Percentiles rank a stretch among this genome's conserved stretches.
Evolutionary conservation across 129 eudicot genomes (phyloP).

Genomic region (Dittrichia graveolens): DNA sequence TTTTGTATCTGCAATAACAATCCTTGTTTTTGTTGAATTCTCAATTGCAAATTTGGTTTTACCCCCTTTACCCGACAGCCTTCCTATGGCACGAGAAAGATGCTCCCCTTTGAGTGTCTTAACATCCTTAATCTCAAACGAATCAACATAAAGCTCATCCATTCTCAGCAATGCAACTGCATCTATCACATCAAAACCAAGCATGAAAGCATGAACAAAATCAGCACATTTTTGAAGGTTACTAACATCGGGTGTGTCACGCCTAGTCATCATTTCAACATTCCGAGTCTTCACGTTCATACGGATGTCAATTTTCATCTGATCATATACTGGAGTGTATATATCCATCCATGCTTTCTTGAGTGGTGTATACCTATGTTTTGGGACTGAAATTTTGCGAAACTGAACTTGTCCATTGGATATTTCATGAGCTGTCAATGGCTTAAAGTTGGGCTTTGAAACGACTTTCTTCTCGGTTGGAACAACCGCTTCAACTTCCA

Average conservation of each 20-base stretch:
- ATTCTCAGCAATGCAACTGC: slow-evolving; percentile 62
- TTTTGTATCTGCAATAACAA: slow-evolving; percentile 74
- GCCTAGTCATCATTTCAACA: slow-evolving; percentile 67
- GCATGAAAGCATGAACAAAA: slow-evolving; percentile 79
- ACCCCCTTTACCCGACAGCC: slow-evolving; percentile 80
- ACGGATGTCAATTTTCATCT: slow-evolving; percentile 80
- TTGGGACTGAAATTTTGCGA: slow-evolving; percentile 65
- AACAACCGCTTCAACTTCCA: slow-evolving; percentile 47
- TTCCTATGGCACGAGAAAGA: slow-evolving; percentile 71
- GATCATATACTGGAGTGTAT: slow-evolving; percentile 60
- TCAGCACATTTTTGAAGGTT: slow-evolving; percentile 82
- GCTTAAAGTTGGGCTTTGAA: slow-evolving; percentile 50
- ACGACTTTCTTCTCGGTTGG: slow-evolving; percentile 31
- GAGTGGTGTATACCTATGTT: slow-evolving; percentile 64
- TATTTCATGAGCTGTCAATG: slow-evolving; percentile 56
- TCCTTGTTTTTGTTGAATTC: slow-evolving; percentile 73
- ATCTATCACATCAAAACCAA: slow-evolving; percentile 69
- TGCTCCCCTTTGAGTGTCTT: slow-evolving; percentile 73
- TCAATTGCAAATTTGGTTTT: slow-evolving; percentile 72
- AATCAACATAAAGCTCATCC: slow-evolving; percentile 82
- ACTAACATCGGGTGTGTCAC: slow-evolving; percentile 74
- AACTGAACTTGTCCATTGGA: slow-evolving; percentile 67
- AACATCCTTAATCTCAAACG: slow-evolving; percentile 78
- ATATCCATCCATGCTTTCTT: slow-evolving; percentile 82
- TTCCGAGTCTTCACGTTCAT: slow-evolving; percentile 68